Percentiles rank a stretch among this genome's conserved stretches.
These are phyloP conservation scores for Fraxinus greggii DNA, from an alignment of 305 asterid genomes.

Conservation along the genomic window DNA sequence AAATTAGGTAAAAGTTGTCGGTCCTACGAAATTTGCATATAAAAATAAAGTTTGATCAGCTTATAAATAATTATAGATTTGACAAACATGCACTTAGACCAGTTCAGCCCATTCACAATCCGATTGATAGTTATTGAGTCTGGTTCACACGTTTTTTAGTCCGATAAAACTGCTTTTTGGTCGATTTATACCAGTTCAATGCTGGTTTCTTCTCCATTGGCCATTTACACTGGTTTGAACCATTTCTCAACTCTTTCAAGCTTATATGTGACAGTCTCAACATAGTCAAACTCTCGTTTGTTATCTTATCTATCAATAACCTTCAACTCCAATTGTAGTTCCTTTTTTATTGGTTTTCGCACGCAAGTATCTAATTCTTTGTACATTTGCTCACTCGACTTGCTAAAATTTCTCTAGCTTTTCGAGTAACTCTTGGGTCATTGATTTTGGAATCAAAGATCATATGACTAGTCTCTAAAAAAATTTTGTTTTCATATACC, in stretches of 20 bases:
- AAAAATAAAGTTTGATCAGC: too few relatives aligned
- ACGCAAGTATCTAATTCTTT: background rate
- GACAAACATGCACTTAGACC: too few relatives aligned
- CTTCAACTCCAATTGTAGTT: background rate
- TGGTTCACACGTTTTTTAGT: background rate
- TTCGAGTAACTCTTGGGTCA: background rate
- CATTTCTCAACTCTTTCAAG: background rate
- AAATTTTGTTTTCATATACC: too few relatives aligned
- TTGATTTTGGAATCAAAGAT: background rate
- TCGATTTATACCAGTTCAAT: background rate
- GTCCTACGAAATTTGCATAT: too few relatives aligned
- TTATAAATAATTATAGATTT: too few relatives aligned
- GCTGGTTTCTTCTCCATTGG: background rate
- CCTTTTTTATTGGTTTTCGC: background rate
- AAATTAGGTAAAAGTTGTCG: too few relatives aligned
- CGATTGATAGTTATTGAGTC: background rate
- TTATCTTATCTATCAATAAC: background rate
- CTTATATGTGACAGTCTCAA: background rate
- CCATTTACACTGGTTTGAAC: background rate
- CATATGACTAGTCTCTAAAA: background rate
- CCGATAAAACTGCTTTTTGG: background rate
- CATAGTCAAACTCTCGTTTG: background rate
- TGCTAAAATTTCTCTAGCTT: background rate
- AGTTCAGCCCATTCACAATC: background rate
- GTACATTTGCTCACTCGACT: background rate